Conservation (phyloP, 1,284 basidiomycete genomes). For the Cutaneotrichosporon arboriforme region DNA sequence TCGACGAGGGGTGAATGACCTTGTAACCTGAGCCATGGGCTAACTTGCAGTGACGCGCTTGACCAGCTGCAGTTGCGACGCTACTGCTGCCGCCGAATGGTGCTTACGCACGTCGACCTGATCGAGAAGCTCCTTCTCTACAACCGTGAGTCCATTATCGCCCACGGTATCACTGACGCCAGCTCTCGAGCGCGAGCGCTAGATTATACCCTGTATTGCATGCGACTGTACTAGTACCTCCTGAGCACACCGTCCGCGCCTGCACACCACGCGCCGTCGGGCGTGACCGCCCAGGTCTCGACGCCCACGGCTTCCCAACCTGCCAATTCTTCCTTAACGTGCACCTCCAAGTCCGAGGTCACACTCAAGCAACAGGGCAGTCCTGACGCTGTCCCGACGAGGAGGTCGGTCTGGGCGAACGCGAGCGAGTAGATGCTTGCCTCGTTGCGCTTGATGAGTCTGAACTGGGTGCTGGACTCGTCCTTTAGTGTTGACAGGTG, state of each 20-base stretch:
- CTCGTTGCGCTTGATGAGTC: conserved; percentile 54
- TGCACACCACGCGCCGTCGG: conserved; percentile 37
- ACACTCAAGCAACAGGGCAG: conserved; percentile 36
- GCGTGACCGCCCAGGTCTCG: conserved; percentile 29
- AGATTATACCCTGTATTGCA: conserved; percentile 11
- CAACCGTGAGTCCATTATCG: conserved; percentile 66
- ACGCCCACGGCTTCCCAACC: conserved; percentile 45
- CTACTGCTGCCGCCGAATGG: conserved; percentile 97
- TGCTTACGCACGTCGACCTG: conserved; percentile 85
- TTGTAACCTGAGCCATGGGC: neutral
- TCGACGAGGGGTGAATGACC: conserved; percentile 78
- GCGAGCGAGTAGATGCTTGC: conserved; percentile 57
- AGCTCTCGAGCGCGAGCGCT: conserved; percentile 21
- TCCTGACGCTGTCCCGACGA: conserved; percentile 41
- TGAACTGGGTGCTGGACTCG: conserved; percentile 1
- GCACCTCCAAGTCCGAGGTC: conserved; percentile 5
- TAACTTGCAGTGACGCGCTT: conserved; percentile 67
- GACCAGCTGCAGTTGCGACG: conserved; percentile 85
- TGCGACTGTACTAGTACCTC: conserved; percentile 27
- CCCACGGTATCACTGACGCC: conserved; percentile 1
- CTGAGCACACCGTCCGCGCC: conserved; percentile 38
- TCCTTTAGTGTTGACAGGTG: conserved; percentile 49
- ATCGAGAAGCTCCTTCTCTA: conserved; percentile 95
- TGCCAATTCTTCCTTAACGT: conserved; percentile 39
- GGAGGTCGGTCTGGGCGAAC: conserved; percentile 31